Evolutionary conservation across 176 grass and related monocot genomes (phyloP).

Genomic region (Carex myosuroides): DNA sequence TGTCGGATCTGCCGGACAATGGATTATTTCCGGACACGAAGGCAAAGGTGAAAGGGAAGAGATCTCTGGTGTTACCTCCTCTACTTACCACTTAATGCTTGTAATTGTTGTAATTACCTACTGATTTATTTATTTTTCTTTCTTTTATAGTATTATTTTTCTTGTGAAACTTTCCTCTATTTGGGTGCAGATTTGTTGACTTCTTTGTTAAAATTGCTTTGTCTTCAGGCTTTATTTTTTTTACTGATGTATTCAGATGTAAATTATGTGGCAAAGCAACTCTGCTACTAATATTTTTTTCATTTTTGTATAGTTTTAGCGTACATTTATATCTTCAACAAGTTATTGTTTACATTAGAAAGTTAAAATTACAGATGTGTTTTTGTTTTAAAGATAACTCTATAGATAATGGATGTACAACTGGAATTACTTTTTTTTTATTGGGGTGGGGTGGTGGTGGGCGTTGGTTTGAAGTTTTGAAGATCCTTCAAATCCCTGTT

Average conservation of each 20-base stretch:
- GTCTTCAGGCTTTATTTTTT: background rate
- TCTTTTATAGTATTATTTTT: too few species aligned
- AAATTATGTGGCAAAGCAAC: background rate
- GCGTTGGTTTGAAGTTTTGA: too few species aligned
- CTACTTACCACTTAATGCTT: constrained; percentile 67
- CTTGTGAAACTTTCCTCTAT: background rate
- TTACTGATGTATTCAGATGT: background rate
- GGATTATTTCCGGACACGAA: constrained; percentile 70
- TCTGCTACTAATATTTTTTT: background rate
- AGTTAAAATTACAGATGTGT: background rate
- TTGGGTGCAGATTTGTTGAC: background rate
- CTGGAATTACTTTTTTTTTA: too few species aligned
- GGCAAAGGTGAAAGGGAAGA: constrained; percentile 53
- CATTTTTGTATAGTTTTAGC: background rate
- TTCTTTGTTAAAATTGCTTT: background rate
- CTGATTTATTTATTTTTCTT: background rate
- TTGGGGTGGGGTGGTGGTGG: too few species aligned
- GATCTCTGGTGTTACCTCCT: constrained; percentile 37
- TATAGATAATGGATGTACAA: too few species aligned
- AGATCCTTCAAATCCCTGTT: too few species aligned
- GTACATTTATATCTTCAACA: background rate
- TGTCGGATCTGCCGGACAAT: constrained; percentile 43
- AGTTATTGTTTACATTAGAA: background rate
- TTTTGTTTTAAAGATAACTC: background rate
- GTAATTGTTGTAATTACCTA: background rate